Evolutionary conservation across 1,139 yeast species (phyloP).

Genomic region (Yamadazyma dushanensis): DNA sequence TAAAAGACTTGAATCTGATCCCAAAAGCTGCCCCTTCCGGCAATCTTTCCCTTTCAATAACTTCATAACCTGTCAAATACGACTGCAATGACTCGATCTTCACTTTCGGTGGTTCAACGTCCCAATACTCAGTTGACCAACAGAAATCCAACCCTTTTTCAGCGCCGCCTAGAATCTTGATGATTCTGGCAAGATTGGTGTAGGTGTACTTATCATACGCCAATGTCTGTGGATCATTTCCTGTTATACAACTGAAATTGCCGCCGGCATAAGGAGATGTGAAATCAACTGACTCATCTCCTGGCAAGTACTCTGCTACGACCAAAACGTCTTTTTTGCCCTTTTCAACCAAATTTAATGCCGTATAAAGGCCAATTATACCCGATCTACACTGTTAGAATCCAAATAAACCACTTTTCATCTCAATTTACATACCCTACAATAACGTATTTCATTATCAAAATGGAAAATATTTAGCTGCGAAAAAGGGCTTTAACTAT

Average conservation of each 20-base stretch:
- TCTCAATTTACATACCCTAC: constrained; percentile 29
- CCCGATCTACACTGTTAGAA: constrained; percentile 50
- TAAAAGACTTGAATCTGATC: constrained; percentile 56
- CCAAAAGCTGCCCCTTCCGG: constrained; percentile 49
- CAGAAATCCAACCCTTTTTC: constrained; percentile 54
- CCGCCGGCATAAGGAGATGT: constrained; percentile 87
- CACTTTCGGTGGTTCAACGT: constrained; percentile 20
- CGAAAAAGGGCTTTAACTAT: too few species aligned
- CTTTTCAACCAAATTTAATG: constrained; percentile 50
- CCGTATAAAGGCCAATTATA: constrained; percentile 67
- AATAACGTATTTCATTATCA: constrained; percentile 26
- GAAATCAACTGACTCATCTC: constrained; percentile 67
- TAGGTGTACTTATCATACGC: constrained; percentile 58
- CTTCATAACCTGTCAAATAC: constrained; percentile 14
- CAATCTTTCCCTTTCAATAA: constrained; percentile 4
- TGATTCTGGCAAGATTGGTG: constrained; percentile 43
- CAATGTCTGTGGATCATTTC: constrained; percentile 52
- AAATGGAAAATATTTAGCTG: too few species aligned
- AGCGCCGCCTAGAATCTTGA: constrained; percentile 50
- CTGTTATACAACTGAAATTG: constrained; percentile 65
- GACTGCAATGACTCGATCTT: constrained; percentile 11
- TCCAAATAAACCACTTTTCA: background rate
- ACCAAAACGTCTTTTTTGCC: constrained; percentile 49
- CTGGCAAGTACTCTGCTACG: constrained; percentile 66
- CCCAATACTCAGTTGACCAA: constrained; percentile 59